Evolutionary conservation across 371 early-diverging fungal genomes (phyloP), one percentile per base, ranked within the genome.

Genomic region (Dentiscutata heterogama): DNA sequence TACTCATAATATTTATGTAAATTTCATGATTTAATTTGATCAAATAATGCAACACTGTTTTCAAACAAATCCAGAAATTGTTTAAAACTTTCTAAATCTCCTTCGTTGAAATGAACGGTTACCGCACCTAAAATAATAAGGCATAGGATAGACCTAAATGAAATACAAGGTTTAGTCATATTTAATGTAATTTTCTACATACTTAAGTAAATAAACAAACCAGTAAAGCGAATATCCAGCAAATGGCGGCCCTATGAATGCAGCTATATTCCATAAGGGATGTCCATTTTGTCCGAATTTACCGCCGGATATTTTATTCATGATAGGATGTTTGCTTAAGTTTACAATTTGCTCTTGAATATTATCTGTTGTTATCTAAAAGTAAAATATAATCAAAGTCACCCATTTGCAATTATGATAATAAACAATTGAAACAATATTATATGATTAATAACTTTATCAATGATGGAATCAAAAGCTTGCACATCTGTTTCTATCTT

Each of bases 191-290:
- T 25, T 51, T 22, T 8, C 53, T 14, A 58, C 29, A n/a, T 31
- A 42, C 39, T 7, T 50, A 20, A 42, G 39, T 20, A 35, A 11
- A 18, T 39, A 25, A 77, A 61, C 60, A 3, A 46, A 79, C 79
- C 79, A 79, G 25, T 79, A 79, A 35, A 79, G 61, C 1, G 80
- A 68, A 51, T 53, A 68, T 68, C 80, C 80, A 7, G 54, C 54
- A 67, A 79, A 51, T n/a, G 70, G 22, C 31, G 80, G 80, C 14
- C 80, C 80, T n/a, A 79, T 3, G 16, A 67, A 14, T 18, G 68
- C 79, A 7, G 79, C 79, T 27, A 67, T 16, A 31, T 46, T 13
- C n/a, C 51, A 8, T 11, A 79, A 20, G 18, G 79, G 68, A 67
- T 79, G n/a, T 20, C 1, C 4, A 56, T 79, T 79, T n/a, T 39